These are phyloP conservation scores for Ascochyta viciae-villosae DNA, from an alignment of 2,329 filamentous ascomycete species.

Conservation along the genomic window DNA sequence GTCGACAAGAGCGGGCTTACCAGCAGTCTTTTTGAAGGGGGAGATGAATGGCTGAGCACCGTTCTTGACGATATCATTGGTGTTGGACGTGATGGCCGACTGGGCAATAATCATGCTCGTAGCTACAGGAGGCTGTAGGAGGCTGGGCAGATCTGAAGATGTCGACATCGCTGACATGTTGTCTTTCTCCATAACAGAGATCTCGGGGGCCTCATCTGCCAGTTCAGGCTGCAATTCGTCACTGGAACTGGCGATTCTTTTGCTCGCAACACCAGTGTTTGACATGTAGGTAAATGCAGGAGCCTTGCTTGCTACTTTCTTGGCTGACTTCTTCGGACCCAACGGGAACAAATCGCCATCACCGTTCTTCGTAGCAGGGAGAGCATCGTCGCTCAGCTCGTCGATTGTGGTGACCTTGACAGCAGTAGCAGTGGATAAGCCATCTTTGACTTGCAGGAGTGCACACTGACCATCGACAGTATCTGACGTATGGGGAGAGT, in stretches of 20 bases:
- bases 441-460: not conserved
- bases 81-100: not conserved
- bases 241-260: slow-evolving; percentile 3
- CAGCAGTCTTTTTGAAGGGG: not conserved
- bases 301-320: not conserved
- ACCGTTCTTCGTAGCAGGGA: not conserved
- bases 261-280: not conserved
- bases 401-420: not conserved
- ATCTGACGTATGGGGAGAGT: not conserved
- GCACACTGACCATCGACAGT: not conserved
- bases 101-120: not conserved
- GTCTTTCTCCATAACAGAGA: not conserved
- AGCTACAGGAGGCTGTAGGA: not conserved
- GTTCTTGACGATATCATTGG: slow-evolving; percentile 5
- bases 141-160: not conserved
- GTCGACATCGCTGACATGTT: not conserved
- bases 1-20: slow-evolving; percentile 2
- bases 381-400: not conserved
- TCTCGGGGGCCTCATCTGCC: not conserved
- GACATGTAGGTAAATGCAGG: not conserved
- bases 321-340: not conserved
- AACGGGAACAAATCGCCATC: not conserved
- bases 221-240: not conserved
- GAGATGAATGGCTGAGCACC: not conserved
- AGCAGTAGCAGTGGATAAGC: not conserved